These are phyloP conservation scores for Camellia granthamiana DNA, from an alignment of 148 eudicot species.

Conservation along the genomic window DNA sequence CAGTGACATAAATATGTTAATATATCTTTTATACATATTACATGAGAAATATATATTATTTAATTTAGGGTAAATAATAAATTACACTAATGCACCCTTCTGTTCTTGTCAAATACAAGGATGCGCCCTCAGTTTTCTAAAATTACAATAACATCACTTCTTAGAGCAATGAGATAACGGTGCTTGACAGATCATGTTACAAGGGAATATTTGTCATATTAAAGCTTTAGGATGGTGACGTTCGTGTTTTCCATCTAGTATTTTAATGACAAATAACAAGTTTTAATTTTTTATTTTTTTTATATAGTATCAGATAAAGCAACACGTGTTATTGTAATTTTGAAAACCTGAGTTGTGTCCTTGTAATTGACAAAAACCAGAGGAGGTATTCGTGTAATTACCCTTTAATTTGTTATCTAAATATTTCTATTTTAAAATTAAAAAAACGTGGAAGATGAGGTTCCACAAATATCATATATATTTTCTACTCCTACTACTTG, in stretches of 20 bases:
- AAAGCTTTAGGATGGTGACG: background rate
- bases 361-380: too few relatives aligned
- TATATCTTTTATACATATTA: background rate
- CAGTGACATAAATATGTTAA: background rate
- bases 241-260: background rate
- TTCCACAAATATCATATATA: background rate
- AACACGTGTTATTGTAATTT: background rate
- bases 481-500: background rate
- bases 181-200: background rate
- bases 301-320: background rate
- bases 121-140: background rate
- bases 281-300: background rate
- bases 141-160: background rate
- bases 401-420: background rate
- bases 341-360: background rate
- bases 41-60: background rate
- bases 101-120: background rate
- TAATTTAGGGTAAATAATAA: background rate
- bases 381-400: background rate
- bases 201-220: background rate
- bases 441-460: background rate
- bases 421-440: background rate
- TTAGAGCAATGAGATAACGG: background rate
- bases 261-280: background rate
- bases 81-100: background rate